phyloP scores from a whole-genome alignment of 2,329 filamentous ascomycete genomes.

The Phoma sp. region DNA sequence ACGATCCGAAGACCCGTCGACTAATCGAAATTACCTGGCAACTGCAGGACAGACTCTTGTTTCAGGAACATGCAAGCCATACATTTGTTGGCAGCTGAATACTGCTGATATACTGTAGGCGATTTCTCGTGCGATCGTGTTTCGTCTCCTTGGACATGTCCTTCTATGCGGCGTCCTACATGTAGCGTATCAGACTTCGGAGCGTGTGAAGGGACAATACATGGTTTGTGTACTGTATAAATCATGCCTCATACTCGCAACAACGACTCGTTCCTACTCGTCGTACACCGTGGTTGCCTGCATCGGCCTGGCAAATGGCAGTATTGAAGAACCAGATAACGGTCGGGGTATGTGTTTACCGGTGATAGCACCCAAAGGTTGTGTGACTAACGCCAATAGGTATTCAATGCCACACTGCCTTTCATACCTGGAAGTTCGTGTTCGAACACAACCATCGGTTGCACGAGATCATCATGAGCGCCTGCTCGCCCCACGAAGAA shows the following conservation, averaged over 20 bases:
- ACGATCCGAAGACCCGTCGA: conserved; percentile 72
- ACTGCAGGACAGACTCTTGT: conserved; percentile 80
- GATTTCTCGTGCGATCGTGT: conserved; percentile 53
- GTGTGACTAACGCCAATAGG: conserved; percentile 59
- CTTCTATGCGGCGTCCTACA: conserved; percentile 83
- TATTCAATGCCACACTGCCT: conserved; percentile 83
- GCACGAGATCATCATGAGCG: conserved; percentile 86
- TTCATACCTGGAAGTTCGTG: conserved; percentile 89
- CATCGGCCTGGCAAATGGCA: conserved; percentile 70
- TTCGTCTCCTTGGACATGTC: conserved; percentile 81
- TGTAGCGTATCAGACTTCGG: conserved; percentile 77
- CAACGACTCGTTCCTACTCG: conserved; percentile 66
- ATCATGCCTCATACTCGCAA: conserved; percentile 78
- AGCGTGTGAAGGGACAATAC: conserved; percentile 75
- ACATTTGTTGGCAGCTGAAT: not conserved
- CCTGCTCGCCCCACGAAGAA: conserved; percentile 82
- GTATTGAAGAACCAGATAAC: conserved; percentile 76
- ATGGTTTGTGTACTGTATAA: conserved; percentile 86
- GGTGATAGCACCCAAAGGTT: not conserved
- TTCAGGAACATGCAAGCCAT: conserved; percentile 70
- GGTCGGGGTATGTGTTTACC: conserved; percentile 64
- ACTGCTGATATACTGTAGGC: conserved; percentile 23
- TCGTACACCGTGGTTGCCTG: conserved; percentile 78
- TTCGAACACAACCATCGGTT: conserved; percentile 79
- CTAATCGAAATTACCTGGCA: conserved; percentile 83